Evolutionary conservation across 345 rosid species (phyloP), one percentile per base, ranked within the genome.

Genomic region (Raphanus sativus): DNA sequence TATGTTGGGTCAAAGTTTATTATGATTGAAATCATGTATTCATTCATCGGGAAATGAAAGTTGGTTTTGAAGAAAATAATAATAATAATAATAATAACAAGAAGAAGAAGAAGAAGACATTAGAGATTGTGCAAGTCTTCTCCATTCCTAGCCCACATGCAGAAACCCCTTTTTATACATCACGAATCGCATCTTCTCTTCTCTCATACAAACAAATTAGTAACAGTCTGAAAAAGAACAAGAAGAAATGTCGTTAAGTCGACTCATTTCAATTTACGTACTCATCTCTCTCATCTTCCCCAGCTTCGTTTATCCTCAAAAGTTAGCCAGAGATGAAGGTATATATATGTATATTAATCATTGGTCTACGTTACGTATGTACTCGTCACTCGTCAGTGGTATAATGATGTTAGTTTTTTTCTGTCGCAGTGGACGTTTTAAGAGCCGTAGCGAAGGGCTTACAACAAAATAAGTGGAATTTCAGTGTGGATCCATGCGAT

Each of bases 401-500:
- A 12, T 77, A 13, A 52, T 48, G 30, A 56, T 24, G 32, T 33
- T 24, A 1, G 34, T 0, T 61, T 58, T 58, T 73, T 1, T 65
- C 12, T 55, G 30, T 64, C 30, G 74, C 82, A 89, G 91, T 87
- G 71, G 75, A 86, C 10, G 84, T 84, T 40, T 63, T 91, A 34
- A 67, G 36, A 36, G 80, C 72, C 10, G 73, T 87, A 77, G 87
- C 73, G 25, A 81, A 58, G 69, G 85, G 42, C 8, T 16, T 91
- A 58, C 28, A 58, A 3, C n/a, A 58, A 24, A 58, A 58, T 3
- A 50, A 71, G 5, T 91, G 93, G 93, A 50, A 86, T 10, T 91
- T 86, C 55, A 42, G 11, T 6, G 83, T 82, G 8, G 89, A 91
- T 81, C 93, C 91, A 15, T 89, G 93, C 75, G 76, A 80, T 77